phyloP scores from a whole-genome alignment of 2,329 filamentous ascomycete genomes.

The Phialophora expanda region DNA sequence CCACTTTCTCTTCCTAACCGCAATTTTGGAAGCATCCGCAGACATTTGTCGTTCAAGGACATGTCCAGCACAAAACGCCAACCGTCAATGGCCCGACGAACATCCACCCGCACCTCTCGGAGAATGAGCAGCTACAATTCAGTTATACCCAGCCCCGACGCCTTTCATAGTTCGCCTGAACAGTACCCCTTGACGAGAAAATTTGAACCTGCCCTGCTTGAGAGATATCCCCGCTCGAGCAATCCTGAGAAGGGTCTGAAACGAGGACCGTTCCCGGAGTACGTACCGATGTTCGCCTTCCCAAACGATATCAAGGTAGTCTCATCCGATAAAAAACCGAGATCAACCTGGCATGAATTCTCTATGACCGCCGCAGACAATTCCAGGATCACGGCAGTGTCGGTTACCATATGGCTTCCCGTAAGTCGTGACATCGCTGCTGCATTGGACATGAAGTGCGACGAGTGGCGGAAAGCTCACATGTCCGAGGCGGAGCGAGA shows the following conservation, averaged over 20 bases:
- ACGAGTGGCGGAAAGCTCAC: conserved; percentile 85
- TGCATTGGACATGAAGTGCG: conserved; percentile 73
- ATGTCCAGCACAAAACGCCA: conserved; percentile 95
- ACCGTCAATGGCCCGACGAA: conserved; percentile 73
- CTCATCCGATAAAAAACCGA: conserved; percentile 88
- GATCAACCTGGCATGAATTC: conserved; percentile 99
- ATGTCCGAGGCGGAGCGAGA: conserved; percentile 99
- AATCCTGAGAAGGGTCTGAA: conserved; percentile 79
- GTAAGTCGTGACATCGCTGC: conserved; percentile 81
- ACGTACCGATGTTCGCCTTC: conserved; percentile 99
- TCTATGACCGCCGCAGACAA: conserved; percentile 96
- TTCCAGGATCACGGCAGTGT: conserved; percentile 88
- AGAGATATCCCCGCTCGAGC: conserved; percentile 86
- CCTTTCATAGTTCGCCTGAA: conserved; percentile 82
- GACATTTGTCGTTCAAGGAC: conserved; percentile 89
- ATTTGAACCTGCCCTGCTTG: conserved; percentile 94
- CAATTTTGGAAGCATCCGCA: conserved; percentile 81
- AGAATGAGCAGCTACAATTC: conserved; percentile 97
- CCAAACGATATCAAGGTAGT: conserved; percentile 98
- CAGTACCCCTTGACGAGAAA: conserved; percentile 95
- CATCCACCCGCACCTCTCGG: conserved; percentile 78
- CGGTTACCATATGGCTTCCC: conserved; percentile 90
- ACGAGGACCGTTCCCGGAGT: conserved; percentile 89
- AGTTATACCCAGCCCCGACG: conserved; percentile 91
- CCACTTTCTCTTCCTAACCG: conserved; percentile 58